phyloP scores from a whole-genome alignment of 2,329 filamentous ascomycete genomes.

The Hypomyces rosellus region DNA sequence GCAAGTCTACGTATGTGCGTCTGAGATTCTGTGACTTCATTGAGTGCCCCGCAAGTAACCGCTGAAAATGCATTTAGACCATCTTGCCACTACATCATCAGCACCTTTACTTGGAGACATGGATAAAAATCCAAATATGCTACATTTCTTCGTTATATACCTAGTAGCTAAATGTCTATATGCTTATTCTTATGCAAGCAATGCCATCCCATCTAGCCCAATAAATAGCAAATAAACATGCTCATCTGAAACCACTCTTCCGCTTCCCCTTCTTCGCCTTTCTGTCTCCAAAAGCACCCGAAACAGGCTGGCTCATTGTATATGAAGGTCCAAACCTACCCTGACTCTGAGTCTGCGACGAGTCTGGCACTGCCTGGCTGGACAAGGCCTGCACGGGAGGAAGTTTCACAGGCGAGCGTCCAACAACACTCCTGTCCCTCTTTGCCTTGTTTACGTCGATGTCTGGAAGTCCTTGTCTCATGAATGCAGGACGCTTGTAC shows the following conservation, averaged over 20 bases:
- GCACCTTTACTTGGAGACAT: not conserved
- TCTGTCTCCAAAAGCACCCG: slow-evolving; percentile 41
- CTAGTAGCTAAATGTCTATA: too few relatives aligned
- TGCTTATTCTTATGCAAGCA: too few relatives aligned
- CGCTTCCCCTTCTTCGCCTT: slow-evolving; percentile 39
- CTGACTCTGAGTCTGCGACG: slow-evolving; percentile 30
- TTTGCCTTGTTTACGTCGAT: slow-evolving; percentile 1
- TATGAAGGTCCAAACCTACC: slow-evolving; percentile 21
- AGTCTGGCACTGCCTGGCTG: slow-evolving; percentile 28
- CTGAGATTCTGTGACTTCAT: not conserved
- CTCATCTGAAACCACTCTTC: slow-evolving; percentile 35
- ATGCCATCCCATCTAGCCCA: too few relatives aligned
- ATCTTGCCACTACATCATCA: not conserved
- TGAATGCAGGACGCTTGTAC: slow-evolving; percentile 25
- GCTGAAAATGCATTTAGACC: not conserved
- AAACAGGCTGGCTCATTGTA: slow-evolving; percentile 40
- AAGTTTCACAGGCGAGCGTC: slow-evolving; percentile 12
- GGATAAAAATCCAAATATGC: not conserved
- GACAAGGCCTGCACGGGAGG: slow-evolving; percentile 27
- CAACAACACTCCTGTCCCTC: slow-evolving; percentile 8
- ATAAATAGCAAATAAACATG: not conserved
- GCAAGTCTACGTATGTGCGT: not conserved
- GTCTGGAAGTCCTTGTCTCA: slow-evolving; percentile 18
- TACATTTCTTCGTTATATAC: not conserved
- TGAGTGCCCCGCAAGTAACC: slow-evolving; percentile 7